Conservation (phyloP, 805 yeast species). For the Ogataea philodendri region DNA sequence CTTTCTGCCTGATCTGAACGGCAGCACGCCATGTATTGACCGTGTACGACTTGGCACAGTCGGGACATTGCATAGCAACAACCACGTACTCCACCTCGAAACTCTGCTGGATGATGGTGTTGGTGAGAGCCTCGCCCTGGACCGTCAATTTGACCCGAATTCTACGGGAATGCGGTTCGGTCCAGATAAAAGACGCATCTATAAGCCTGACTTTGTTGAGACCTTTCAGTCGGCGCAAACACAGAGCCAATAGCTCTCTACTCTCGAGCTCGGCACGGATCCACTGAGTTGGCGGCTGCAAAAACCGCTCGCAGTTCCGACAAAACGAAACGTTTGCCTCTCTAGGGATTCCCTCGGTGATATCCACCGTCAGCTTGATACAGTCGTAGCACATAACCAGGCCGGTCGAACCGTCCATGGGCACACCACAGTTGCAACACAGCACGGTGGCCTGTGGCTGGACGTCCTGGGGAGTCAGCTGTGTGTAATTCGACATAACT, state of each 20-base stretch:
- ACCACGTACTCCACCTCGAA: constrained; percentile 94
- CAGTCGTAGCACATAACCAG: constrained; percentile 97
- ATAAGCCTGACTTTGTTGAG: constrained; percentile 79
- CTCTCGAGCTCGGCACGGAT: constrained; percentile 86
- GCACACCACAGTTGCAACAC: constrained; percentile 98
- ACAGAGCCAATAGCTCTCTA: constrained; percentile 85
- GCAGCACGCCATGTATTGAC: constrained; percentile 98
- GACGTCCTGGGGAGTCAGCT: constrained; percentile 35
- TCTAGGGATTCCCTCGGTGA: constrained; percentile 91
- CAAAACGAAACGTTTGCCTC: constrained; percentile 93
- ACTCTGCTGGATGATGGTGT: constrained; percentile 88
- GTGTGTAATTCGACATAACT: constrained; percentile 52
- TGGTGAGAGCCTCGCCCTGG: constrained; percentile 93
- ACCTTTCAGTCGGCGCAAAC: constrained; percentile 86
- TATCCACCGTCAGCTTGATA: constrained; percentile 88
- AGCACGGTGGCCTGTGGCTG: constrained; percentile 70
- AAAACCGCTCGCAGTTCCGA: constrained; percentile 93
- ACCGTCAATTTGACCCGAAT: constrained; percentile 87
- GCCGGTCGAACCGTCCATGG: constrained; percentile 93
- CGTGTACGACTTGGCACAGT: constrained; percentile 96
- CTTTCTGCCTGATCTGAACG: constrained; percentile 97
- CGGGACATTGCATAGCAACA: constrained; percentile 95
- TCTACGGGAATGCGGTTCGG: constrained; percentile 98
- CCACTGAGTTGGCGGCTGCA: constrained; percentile 96
- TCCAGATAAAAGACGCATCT: constrained; percentile 97